Evolutionary conservation across 1,139 yeast species (phyloP), one percentile per base, ranked within the genome.

Genomic region (Suhomyces terraborum): DNA sequence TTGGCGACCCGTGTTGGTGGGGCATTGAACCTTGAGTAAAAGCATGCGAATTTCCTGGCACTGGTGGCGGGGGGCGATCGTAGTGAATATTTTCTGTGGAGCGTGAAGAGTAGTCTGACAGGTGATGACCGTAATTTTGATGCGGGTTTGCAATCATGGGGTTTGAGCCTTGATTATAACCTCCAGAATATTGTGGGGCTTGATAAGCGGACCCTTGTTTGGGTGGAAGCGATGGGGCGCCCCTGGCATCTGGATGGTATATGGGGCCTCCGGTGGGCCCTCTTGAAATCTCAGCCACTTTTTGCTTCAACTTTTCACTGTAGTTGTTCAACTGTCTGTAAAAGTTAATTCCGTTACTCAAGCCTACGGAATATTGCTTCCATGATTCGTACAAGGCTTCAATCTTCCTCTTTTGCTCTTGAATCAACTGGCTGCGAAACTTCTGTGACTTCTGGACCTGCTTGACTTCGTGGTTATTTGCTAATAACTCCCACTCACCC

Each of bases 261-360:
- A 12, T 18, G 17, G 20, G 10, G 21, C 27, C 10, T 5, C 20
- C 8, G 8, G 26, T 26, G 2, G 37, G 35, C 10, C 25, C 35
- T 7, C 29, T 18, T 8, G 25, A 17, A 3, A 31, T 17, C 14
- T 41, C 29, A 6, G 35, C 16, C 6, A 37, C 40, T 10, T 68
- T 53, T 69, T 63, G 35, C 52, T 51, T 62, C 32, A 78, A 56
- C 5, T 65, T 61, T 3, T 60, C 52, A 2, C 80, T 74, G 51
- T 73, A 77, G 10, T 63, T 63, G 22, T 72, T 59, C 35, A 89
- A 63, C 34, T 79, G 76, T 3, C 66, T 64, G 58, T 91, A 91
- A 53, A 88, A 86, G 9, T 66, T 73, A 10, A 62, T 56, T 0
- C 95, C 95, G 49, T 79, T 80, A 9, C 64, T 61, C 41, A 80